Evolutionary conservation across 2,329 filamentous ascomycete genomes (phyloP).

Genomic region (Fusarium pseudocircinatum): DNA sequence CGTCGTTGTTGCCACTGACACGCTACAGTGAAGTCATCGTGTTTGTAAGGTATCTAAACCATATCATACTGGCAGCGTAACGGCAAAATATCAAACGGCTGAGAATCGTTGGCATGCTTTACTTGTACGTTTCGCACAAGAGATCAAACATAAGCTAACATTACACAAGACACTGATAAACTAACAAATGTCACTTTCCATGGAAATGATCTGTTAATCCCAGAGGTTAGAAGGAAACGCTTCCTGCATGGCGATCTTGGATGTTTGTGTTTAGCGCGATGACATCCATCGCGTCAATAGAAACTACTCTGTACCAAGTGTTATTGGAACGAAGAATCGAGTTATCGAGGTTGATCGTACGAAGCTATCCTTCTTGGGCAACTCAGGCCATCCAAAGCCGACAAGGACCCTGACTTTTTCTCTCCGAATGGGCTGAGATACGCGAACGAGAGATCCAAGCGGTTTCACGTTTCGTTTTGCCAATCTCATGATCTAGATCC

Average conservation of each 20-base stretch:
- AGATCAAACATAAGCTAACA: background rate
- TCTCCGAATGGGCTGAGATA: background rate
- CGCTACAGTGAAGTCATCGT: no score
- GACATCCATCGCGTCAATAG: background rate
- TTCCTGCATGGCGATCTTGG: background rate
- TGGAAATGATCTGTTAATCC: background rate
- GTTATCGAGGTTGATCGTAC: background rate
- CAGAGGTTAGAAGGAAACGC: no score
- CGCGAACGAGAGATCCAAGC: background rate
- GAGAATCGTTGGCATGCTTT: no score
- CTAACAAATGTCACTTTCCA: no score
- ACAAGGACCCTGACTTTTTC: background rate
- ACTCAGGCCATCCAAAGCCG: background rate
- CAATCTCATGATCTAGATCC: background rate
- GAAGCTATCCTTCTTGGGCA: background rate
- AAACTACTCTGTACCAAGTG: background rate
- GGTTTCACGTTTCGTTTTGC: background rate
- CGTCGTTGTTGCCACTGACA: background rate
- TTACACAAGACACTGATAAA: background rate
- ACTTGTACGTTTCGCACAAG: background rate
- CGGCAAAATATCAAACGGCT: fast-evolving
- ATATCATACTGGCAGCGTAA: fast-evolving
- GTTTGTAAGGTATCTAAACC: background rate
- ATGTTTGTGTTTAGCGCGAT: background rate
- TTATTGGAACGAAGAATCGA: background rate